Conservation (phyloP, 2,329 filamentous ascomycete species). For the Akanthomyces uredinophilus region DNA sequence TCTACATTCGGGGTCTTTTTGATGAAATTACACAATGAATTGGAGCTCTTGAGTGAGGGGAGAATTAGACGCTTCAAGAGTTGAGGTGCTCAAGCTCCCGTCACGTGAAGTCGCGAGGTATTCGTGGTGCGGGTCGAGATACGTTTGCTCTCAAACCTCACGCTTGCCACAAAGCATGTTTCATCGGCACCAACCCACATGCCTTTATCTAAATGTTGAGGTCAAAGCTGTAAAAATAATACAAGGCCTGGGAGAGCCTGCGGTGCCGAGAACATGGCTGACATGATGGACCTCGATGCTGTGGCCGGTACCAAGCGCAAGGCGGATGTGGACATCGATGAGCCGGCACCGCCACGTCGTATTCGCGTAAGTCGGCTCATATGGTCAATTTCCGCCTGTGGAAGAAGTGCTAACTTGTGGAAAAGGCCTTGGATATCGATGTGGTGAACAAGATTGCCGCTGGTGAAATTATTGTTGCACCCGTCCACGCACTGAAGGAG, state of each 20-base stretch:
- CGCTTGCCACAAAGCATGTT: neutral
- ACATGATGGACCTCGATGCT: constrained; percentile 41
- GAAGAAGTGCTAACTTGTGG: neutral
- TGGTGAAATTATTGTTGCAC: constrained; percentile 96
- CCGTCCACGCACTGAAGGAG: constrained; percentile 93
- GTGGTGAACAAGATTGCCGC: constrained; percentile 99
- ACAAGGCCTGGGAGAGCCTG: neutral
- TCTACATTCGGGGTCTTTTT: neutral
- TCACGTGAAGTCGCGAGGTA: constrained; percentile 13
- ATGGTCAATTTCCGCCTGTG: neutral
- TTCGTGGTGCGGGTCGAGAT: constrained; percentile 12
- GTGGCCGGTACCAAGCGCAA: constrained; percentile 46
- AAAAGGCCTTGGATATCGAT: constrained; percentile 76
- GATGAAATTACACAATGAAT: neutral
- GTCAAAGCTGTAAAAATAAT: neutral
- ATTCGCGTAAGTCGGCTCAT: constrained; percentile 40
- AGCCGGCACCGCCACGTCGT: constrained; percentile 39
- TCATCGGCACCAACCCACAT: neutral
- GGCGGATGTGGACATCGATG: constrained; percentile 34
- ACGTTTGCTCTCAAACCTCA: neutral
- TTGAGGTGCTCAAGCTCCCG: neutral
- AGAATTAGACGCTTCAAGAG: neutral
- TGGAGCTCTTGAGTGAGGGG: neutral
- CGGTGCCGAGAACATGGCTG: constrained; percentile 24
- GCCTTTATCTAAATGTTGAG: neutral